Base-by-base conservation (phyloP, 805 yeast species). In the Metschnikowia lachancei region DNA sequence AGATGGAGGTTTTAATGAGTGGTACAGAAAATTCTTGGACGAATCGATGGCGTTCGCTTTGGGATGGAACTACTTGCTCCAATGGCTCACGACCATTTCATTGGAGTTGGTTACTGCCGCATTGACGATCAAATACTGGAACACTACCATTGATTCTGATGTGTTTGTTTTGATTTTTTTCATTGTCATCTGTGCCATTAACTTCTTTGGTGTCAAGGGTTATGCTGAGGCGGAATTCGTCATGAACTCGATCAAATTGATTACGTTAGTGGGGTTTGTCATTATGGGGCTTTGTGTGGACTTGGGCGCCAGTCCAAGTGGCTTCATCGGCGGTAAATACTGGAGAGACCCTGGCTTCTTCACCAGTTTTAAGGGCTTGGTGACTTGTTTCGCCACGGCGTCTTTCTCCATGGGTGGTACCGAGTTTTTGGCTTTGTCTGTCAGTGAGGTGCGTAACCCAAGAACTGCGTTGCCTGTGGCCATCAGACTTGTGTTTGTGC, bases 41-140 rank as follows among this genome's bases (percentile, higher is more conserved):
- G 71, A 67, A 47, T 61, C 67, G 20, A 42, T 67, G 40, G 73
- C 67, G 16, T 68, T 68, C 55, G 67, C 70, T 4, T 49, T 66
- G 38, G 72, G 72, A 9, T 67, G 71, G 71, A 67, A 66, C 52
- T 68, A 62, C 56, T 66, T 61, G 53, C 57, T 56, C 47, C 71
- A 55, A 53, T 67, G 64, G 64, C 49, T 50, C 17, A 52, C 58
- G 24, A 52, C 56, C 36, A 52, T 54, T 19, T 52, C 59, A 13
- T 43, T 56, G 44, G 59, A 56, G 43, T 46, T 56, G 46, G 59
- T 56, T 29, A 56, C 59, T 12, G 58, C 59, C 9, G 51, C 58
- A 4, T 75, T 80, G 70, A 81, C 86, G 19, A 73, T 82, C 47
- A 66, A 75, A 52, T 82, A 69, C 62, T 82, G 88, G 88, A 66